Base-by-base conservation (phyloP, 169 alveolate species). In the Babesia gibsoni region DNA sequence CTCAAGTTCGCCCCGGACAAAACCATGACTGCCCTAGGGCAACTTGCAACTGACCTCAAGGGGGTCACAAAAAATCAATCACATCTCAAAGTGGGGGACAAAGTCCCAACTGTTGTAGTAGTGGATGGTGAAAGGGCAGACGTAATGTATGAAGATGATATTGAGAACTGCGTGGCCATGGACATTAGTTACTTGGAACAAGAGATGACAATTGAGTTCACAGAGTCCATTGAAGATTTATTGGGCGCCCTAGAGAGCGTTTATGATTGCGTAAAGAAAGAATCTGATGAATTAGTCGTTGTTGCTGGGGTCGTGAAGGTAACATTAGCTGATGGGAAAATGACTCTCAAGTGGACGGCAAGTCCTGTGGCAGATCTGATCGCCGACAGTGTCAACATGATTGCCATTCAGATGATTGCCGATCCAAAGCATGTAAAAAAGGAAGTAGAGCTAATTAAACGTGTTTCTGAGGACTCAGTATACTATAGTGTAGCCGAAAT, bases 351-450 rank as follows among this genome's bases (percentile, higher is more conserved):
- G 53, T 61, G 73, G 84, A 66, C 67, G 53, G 68, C 90, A 18
- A 83, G 89, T 53, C 92, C 90, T 6, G 78, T 87, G 49, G 80
- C 88, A 25, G 92, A 87, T 57, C 69, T 87, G 30, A 64, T 87
- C n/a, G 92, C 89, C 9, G 92, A 87, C 64, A 87, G 92, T 53
- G 52, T 87, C 37, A 87, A 75, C 67, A 66, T 87, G 64, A 43
- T 87, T 64, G 79, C 84, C 18, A 72, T 87, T 10, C 85, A 87
- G 68, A 53, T 77, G 30, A 56, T 77, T 22, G 53, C 72, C 39
- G 36, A 53, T 35, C 50, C 52, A 12, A 30, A 57, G 29, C 50
- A 43, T 7, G 25, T 41, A 20, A 27, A 32, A 18, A 35, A 53
- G 18, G 81, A 65, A 16, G 59, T 50, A 37, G 14, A 58, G 32